These are phyloP conservation scores for Heimioporus sp. DNA, from an alignment of 768 basidiomycete species.

Conservation along the genomic window DNA sequence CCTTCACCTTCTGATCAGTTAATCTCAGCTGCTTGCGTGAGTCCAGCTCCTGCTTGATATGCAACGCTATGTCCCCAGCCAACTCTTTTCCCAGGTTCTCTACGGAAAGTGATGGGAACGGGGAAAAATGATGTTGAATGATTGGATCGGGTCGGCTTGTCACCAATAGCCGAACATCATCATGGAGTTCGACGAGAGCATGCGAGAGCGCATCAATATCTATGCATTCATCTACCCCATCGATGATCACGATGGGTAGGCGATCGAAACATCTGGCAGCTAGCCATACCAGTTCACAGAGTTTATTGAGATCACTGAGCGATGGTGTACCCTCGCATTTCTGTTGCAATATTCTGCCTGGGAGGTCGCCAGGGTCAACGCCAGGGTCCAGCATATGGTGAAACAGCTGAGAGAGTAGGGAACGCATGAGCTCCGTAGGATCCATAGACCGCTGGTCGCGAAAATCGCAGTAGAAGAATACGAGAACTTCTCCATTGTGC, in stretches of 20 bases:
- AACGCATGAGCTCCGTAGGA: constrained; percentile 1
- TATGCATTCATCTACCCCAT: constrained; percentile 3
- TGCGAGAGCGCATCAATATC: background rate
- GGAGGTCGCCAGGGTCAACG: background rate
- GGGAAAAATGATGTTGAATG: background rate
- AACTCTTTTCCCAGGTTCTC: background rate
- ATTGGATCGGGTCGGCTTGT: background rate
- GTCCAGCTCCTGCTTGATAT: background rate
- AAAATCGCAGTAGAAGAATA: constrained; percentile 15
- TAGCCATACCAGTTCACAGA: background rate
- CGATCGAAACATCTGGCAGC: background rate
- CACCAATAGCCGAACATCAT: background rate
- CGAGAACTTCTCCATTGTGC: background rate
- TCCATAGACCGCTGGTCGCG: background rate
- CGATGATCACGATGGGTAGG: background rate
- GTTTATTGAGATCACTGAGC: background rate
- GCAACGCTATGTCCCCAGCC: background rate
- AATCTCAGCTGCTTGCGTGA: background rate
- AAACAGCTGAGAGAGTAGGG: constrained; percentile 6
- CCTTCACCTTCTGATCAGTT: background rate
- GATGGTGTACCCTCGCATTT: background rate
- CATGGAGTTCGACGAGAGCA: background rate
- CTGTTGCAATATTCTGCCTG: background rate
- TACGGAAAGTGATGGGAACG: background rate
- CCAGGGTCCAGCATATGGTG: background rate